phyloP scores from a whole-genome alignment of 176 grass and related monocot species.

The Carex kokanica region DNA sequence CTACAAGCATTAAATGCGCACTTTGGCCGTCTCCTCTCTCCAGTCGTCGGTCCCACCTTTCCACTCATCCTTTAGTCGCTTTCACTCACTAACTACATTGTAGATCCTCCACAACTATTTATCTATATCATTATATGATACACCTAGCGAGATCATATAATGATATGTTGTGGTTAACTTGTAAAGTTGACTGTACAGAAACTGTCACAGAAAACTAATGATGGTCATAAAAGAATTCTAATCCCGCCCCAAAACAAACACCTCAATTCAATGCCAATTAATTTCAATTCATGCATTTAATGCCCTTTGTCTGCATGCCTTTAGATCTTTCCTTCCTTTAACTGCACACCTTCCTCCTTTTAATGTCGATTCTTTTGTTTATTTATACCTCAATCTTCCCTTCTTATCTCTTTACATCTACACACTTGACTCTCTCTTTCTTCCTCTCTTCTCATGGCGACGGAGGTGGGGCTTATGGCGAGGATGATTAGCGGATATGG shows the following conservation, averaged over 20 bases:
- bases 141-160: not conserved
- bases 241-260: slow-evolving; percentile 24
- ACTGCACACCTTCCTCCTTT: not conserved
- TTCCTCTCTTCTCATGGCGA: slow-evolving; percentile 39
- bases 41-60: not conserved
- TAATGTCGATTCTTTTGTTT: not conserved
- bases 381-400: slow-evolving; percentile 9
- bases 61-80: slow-evolving; percentile 14
- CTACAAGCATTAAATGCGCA: slow-evolving; percentile 16
- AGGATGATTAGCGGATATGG: slow-evolving; percentile 25
- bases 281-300: slow-evolving; percentile 33
- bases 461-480: slow-evolving; percentile 61
- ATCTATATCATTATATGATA: not conserved
- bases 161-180: not conserved
- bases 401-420: slow-evolving; percentile 22
- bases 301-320: slow-evolving; percentile 36
- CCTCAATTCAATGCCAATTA: slow-evolving; percentile 22
- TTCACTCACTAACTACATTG: slow-evolving; percentile 14
- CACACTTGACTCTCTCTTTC: not conserved
- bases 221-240: not conserved
- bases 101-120: not conserved
- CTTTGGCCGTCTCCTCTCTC: slow-evolving; percentile 24
- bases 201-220: not conserved
- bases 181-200: not conserved
- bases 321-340: slow-evolving; percentile 9